Percentiles rank a stretch among this genome's conserved stretches.
These are phyloP conservation scores for Cercospora sp. DNA, from an alignment of 2,329 filamentous ascomycete species.

Conservation along the genomic window DNA sequence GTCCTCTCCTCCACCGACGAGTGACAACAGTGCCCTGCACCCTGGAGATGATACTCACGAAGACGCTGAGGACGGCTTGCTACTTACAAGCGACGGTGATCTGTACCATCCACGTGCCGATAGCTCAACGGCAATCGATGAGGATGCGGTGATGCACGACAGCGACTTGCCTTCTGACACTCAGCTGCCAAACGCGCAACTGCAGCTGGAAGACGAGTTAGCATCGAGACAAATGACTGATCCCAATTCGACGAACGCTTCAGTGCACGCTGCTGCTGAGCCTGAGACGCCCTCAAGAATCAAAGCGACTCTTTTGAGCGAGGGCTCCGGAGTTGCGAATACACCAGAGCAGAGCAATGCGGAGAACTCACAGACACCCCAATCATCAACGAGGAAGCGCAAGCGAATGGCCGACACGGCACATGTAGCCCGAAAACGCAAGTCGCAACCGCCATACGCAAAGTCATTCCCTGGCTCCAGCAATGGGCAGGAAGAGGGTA, in stretches of 20 bases:
- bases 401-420: conserved; percentile 27
- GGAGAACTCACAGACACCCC: not conserved
- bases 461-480: conserved; percentile 28
- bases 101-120: not conserved
- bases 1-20: conserved; percentile 32
- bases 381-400: conserved; percentile 29
- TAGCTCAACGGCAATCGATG: not conserved
- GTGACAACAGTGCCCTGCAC: not conserved
- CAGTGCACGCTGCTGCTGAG: conserved; percentile 3
- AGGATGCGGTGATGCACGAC: not conserved
- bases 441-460: conserved; percentile 34
- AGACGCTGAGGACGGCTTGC: not conserved
- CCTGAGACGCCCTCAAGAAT: conserved; percentile 15
- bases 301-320: not conserved
- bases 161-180: conserved; percentile 33
- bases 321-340: not conserved
- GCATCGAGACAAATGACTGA: conserved; percentile 10
- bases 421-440: conserved; percentile 32
- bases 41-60: not conserved
- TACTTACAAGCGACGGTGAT: not conserved
- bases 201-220: conserved; percentile 29
- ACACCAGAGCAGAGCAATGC: conserved; percentile 6
- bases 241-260: not conserved
- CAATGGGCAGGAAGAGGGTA: conserved; percentile 36
- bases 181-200: conserved; percentile 29